Conservation (phyloP, 139 green algal genomes). For the Tetradesmus obliquus region DNA sequence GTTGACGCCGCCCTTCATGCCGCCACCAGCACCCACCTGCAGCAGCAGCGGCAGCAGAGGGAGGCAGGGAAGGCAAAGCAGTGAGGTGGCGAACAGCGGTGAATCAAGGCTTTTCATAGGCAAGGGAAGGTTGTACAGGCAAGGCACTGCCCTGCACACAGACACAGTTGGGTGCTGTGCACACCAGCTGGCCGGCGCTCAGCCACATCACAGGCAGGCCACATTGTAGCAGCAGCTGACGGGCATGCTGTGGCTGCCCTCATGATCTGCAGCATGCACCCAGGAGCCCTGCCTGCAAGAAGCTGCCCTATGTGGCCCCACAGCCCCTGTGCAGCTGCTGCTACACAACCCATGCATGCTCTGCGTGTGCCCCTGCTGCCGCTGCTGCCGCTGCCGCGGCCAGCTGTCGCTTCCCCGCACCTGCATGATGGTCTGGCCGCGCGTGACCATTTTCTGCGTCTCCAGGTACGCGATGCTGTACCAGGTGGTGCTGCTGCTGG, state of each 20-base stretch:
- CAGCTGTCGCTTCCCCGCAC: background rate
- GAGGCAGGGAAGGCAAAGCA: background rate
- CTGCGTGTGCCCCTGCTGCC: too few species aligned
- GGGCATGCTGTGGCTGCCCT: too few species aligned
- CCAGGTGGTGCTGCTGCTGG: constrained; percentile 59
- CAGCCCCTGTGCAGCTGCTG: too few species aligned
- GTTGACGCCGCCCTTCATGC: constrained; percentile 71
- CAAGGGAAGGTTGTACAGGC: background rate
- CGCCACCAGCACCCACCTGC: constrained; percentile 69
- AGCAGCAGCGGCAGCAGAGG: background rate
- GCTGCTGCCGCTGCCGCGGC: background rate
- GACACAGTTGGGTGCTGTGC: background rate
- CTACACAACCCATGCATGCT: too few species aligned
- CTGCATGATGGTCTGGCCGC: constrained; percentile 50
- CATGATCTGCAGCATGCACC: too few species aligned
- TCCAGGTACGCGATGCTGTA: constrained; percentile 61
- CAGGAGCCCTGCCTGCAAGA: too few species aligned
- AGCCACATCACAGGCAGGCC: too few species aligned
- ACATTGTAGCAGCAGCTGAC: too few species aligned
- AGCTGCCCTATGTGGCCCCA: too few species aligned
- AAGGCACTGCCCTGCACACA: background rate
- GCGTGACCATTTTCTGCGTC: constrained; percentile 47
- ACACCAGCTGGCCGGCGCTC: too few species aligned
- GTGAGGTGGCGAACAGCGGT: background rate
- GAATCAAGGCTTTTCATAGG: background rate